Percentiles rank a stretch among this genome's conserved stretches.
These are phyloP conservation scores for Nitzschia inconspicua DNA, from an alignment of 108 stramenopile species.

Conservation along the genomic window DNA sequence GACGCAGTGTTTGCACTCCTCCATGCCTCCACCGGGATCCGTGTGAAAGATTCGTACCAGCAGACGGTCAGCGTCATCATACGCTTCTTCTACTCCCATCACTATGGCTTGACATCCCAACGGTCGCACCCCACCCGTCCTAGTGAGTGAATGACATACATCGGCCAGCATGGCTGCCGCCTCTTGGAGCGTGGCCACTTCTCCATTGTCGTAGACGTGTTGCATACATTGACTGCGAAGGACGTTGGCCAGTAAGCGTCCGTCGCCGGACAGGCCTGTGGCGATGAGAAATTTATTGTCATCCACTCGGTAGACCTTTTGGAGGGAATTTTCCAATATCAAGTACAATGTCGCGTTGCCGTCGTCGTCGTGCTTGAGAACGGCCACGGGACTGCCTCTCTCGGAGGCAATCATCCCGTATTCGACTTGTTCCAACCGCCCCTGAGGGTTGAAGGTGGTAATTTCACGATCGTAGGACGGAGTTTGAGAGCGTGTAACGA, in stretches of 20 bases:
- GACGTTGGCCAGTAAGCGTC: conserved; percentile 46
- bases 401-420: conserved; percentile 65
- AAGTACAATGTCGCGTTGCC: background rate
- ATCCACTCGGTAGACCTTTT: conserved; percentile 46
- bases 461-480: conserved; percentile 68
- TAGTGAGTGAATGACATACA: conserved; percentile 57
- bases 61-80: conserved; percentile 1
- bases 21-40: conserved; percentile 62
- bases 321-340: conserved; percentile 30
- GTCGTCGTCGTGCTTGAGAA: background rate
- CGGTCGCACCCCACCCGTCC: conserved; percentile 64
- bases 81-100: conserved; percentile 33
- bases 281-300: conserved; percentile 44
- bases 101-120: conserved; percentile 70
- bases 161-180: conserved; percentile 49
- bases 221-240: conserved; percentile 41
- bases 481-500: conserved; percentile 5
- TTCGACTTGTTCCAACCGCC: conserved; percentile 68
- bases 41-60: conserved; percentile 47
- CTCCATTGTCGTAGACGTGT: conserved; percentile 47
- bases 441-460: conserved; percentile 61
- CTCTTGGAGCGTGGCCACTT: conserved; percentile 52
- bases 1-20: conserved; percentile 46
- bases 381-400: conserved; percentile 28
- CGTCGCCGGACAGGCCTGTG: conserved; percentile 72